Evolutionary conservation across 2,329 filamentous ascomycete species (phyloP), one percentile per base, ranked within the genome.

Genomic region (Teratosphaeria viscida): DNA sequence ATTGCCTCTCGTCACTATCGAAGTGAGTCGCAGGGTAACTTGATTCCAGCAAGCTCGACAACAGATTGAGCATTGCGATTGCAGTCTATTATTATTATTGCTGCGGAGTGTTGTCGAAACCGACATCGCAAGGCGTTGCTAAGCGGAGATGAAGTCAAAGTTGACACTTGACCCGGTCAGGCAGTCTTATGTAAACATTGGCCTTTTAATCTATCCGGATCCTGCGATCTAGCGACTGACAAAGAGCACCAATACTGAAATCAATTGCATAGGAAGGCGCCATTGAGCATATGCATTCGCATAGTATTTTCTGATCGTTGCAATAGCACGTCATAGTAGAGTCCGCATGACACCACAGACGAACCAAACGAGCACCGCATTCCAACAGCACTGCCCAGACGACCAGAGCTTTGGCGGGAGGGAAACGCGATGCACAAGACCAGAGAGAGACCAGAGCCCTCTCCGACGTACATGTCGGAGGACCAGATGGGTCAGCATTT

Each of bases 401-500:
- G 43, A 49, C 43, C 16, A 49, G 43, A 23, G n/a, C n/a, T 19
- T 54, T 54, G 52, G 19, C 6, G 12, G 32, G 52, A 8, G 8
- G n/a, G 19, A 37, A 19, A 3, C 14, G 32, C 26, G 54, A 61
- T 61, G 60, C 43, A 57, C 60, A 60, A 57, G 52, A 54, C 37
- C 49, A 65, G 60, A 61, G 66, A 68, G 43, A 62, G 59, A 58
- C 64, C 65, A 52, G 14, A 59, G 47, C 67, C 67, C 26, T 60
- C 61, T 27, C 65, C 67, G 56, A 65, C 65, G 32, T 70, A 64
- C 59, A 68, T 71, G 66, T 66, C 66, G 34, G 63, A 67, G 54
- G 64, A 68, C 53, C 67, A 70, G 58, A 67, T 66, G 64, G 67
- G 70, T 71, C 61, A 69, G 68, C 62, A 64, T 19, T 63, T 59